Base-by-base conservation (phyloP, 306 rosid species). In the Lathyrus tuberosus region DNA sequence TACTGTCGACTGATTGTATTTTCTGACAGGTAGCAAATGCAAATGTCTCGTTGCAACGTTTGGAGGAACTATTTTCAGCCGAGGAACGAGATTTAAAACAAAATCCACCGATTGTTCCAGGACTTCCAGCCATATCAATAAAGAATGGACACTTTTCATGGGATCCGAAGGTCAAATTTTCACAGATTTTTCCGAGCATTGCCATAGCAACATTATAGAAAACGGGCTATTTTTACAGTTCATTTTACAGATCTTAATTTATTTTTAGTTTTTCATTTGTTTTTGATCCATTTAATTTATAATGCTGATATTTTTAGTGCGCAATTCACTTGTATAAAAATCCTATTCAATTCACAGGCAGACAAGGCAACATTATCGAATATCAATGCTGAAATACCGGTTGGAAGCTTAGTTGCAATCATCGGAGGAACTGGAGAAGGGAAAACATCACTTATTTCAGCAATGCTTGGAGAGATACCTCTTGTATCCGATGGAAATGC, bases 391-490 rank as follows among this genome's bases (percentile, higher is more conserved):
- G 86, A 90, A 72, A 84, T 90, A 73, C 85, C 83, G 62, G 79
- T 78, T 71, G 97, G 98, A 1, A 84, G 87, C 79, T 88, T 93
- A 84, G 91, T 93, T 65, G 98, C 97, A 52, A 79, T 93, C 42
- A 91, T 93, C 65, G 98, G 96, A 6, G 89, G 96, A 52, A 93
- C 98, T 3, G 97, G 98, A 72, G 96, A 93, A 86, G 98, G 98
- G 33, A 93, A 93, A 64, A 86, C 97, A 28, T 90, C 97, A 38
- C 91, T 93, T 59, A 75, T 93, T 70, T 88, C 92, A 14, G 90
- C 94, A 62, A 93, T 90, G 88, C 85, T 90, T 24, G 96, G 97
- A 57, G 97, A 93, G 76, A 65, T 93, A 10, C 96, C 91, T 73
- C 74, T 83, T 38, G 16, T 86, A 49, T 62, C 76, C 2, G 78